These are phyloP conservation scores for Aspergillus sp. DNA, from an alignment of 2,329 filamentous ascomycete species.

Conservation along the genomic window DNA sequence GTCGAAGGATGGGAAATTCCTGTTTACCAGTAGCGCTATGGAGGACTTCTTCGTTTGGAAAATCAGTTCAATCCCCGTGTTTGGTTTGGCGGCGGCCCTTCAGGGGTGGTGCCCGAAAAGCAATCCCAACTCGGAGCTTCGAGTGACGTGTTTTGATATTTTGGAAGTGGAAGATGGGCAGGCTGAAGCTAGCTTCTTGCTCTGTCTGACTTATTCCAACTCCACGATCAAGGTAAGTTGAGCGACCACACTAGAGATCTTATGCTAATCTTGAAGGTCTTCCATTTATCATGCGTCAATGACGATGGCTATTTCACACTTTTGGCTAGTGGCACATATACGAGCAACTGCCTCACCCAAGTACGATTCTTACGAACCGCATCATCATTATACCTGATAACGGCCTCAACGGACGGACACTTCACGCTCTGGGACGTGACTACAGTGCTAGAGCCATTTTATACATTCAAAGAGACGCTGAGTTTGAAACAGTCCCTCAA, in stretches of 20 bases:
- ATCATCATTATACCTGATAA: slow-evolving; percentile 52
- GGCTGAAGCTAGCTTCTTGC: slow-evolving; percentile 46
- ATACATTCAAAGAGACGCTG: slow-evolving; percentile 23
- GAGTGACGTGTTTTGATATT: slow-evolving; percentile 78
- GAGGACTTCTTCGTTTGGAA: slow-evolving; percentile 91
- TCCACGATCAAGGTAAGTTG: slow-evolving; percentile 61
- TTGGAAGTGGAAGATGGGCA: slow-evolving; percentile 28
- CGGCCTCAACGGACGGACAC: slow-evolving; percentile 79
- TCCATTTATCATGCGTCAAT: slow-evolving; percentile 37
- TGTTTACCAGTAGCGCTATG: slow-evolving; percentile 83
- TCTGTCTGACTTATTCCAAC: slow-evolving; percentile 80
- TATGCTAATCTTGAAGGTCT: slow-evolving; percentile 30
- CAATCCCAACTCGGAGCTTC: slow-evolving; percentile 63
- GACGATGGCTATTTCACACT: slow-evolving; percentile 36
- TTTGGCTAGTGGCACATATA: slow-evolving; percentile 60
- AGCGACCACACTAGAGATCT: too few species aligned
- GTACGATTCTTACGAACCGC: slow-evolving; percentile 38
- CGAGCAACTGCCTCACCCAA: slow-evolving; percentile 74
- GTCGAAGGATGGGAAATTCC: slow-evolving; percentile 63
- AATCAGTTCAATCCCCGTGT: slow-evolving; percentile 55
- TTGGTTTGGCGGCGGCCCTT: slow-evolving; percentile 55
- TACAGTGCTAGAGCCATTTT: slow-evolving; percentile 28
- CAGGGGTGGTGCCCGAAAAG: slow-evolving; percentile 50
- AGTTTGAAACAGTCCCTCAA: slow-evolving; percentile 24
- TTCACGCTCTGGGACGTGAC: slow-evolving; percentile 61